Conservation (phyloP, 805 yeast species). For the Cyberlindnera americana region DNA sequence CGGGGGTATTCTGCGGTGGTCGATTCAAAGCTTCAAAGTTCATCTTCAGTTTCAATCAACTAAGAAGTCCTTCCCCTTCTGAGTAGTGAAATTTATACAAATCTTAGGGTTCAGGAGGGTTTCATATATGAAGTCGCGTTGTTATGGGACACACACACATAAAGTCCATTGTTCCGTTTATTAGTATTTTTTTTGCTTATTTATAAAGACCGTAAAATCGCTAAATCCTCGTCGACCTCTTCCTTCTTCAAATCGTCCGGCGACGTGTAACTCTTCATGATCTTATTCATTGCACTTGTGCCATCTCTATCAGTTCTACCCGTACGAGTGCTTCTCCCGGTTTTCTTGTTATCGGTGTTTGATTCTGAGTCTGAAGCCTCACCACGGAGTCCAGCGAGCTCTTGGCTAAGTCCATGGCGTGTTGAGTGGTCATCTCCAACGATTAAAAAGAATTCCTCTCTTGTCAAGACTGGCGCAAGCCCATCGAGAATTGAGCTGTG, state of each 20-base stretch:
- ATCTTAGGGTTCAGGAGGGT: too few relatives aligned
- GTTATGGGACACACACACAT: too few relatives aligned
- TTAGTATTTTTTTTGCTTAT: too few relatives aligned
- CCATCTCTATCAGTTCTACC: conserved; percentile 8
- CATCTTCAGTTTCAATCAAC: neutral
- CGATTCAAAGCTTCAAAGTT: conserved; percentile 1
- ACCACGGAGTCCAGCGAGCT: conserved; percentile 4
- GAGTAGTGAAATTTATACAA: too few relatives aligned
- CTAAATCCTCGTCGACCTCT: conserved; percentile 30
- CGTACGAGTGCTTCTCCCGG: conserved; percentile 3
- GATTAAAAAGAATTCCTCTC: conserved; percentile 29
- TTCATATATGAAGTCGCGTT: too few relatives aligned
- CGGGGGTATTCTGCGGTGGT: conserved; percentile 12
- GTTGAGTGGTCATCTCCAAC: conserved; percentile 6
- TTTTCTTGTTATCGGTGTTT: conserved; percentile 8
- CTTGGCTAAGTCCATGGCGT: conserved; percentile 1
- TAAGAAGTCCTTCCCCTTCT: too few relatives aligned
- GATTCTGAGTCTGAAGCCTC: conserved; percentile 11
- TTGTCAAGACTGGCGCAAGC: conserved; percentile 29
- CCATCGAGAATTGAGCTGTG: conserved; percentile 28
- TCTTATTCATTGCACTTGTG: conserved; percentile 20
- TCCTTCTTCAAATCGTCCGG: conserved; percentile 28
- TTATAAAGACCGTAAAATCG: conserved; percentile 10
- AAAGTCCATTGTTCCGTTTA: too few relatives aligned
- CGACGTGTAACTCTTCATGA: conserved; percentile 27